phyloP scores from a whole-genome alignment of 345 rosid species.

The Populus ilicifolia region DNA sequence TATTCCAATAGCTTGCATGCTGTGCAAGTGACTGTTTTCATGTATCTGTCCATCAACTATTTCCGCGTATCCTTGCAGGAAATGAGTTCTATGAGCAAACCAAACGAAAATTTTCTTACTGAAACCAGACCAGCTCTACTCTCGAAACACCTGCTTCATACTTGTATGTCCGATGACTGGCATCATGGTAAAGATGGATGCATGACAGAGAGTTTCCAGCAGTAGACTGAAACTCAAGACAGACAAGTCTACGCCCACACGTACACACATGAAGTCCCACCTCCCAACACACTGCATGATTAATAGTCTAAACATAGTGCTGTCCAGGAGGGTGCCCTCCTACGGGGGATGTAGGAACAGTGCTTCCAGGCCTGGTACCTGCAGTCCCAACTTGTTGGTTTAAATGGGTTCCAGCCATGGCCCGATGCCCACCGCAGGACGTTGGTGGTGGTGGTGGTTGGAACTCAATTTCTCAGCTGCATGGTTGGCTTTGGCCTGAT shows the following conservation, averaged over 20 bases:
- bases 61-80: not conserved
- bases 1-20: not conserved
- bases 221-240: not conserved
- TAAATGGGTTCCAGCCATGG: conserved; percentile 9
- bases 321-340: conserved; percentile 27
- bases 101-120: not conserved
- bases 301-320: conserved; percentile 5
- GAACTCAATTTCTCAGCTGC: conserved; percentile 37
- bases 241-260: not conserved
- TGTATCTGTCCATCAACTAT: not conserved
- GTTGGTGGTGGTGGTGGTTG: conserved; percentile 14
- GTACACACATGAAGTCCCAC: not conserved
- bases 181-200: not conserved
- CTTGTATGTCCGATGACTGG: not conserved
- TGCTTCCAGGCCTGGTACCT: conserved; percentile 17
- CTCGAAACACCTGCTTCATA: not conserved
- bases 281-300: not conserved
- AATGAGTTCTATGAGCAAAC: not conserved
- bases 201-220: not conserved
- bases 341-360: conserved; percentile 21
- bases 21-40: not conserved
- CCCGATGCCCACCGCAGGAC: not conserved
- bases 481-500: conserved; percentile 61
- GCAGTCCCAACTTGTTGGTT: conserved; percentile 25
- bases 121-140: not conserved